Evolutionary conservation across 2,329 filamentous ascomycete genomes (phyloP).

Genomic region (Pseudocercospora crystallina): DNA sequence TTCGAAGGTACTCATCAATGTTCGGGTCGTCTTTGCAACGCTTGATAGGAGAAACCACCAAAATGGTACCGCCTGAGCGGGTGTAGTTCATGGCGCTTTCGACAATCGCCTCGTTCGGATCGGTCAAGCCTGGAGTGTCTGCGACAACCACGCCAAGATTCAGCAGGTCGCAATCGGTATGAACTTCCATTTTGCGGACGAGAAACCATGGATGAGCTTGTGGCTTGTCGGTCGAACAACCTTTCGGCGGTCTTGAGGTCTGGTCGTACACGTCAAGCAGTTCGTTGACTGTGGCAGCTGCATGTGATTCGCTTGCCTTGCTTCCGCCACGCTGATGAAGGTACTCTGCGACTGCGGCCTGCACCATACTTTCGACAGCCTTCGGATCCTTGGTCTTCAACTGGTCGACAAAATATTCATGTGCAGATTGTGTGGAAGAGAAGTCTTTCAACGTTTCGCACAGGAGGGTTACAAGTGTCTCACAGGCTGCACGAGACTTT

Average conservation of each 20-base stretch:
- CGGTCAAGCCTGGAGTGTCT: constrained; percentile 22
- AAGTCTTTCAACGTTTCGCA: constrained; percentile 8
- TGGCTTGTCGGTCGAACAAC: not conserved
- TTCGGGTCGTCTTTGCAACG: constrained; percentile 11
- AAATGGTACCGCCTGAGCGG: constrained; percentile 12
- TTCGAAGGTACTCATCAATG: constrained; percentile 10
- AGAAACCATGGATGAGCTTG: constrained; percentile 18
- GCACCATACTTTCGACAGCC: not conserved
- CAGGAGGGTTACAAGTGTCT: constrained; percentile 11
- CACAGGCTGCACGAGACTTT: constrained; percentile 1
- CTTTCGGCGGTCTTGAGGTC: constrained; percentile 2
- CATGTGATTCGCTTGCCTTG: constrained; percentile 4
- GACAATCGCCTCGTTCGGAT: constrained; percentile 18
- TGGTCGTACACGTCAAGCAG: constrained; percentile 6
- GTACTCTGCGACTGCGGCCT: not conserved
- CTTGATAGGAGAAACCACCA: constrained; percentile 7
- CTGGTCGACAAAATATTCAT: constrained; percentile 2
- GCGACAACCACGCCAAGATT: constrained; percentile 17
- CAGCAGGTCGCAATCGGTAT: constrained; percentile 15
- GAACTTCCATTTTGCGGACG: constrained; percentile 14
- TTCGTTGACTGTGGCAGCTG: not conserved
- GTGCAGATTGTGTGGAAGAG: not conserved
- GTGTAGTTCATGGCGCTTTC: constrained; percentile 19
- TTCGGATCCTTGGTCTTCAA: not conserved
- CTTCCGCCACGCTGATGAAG: not conserved